Evolutionary conservation across 1,284 basidiomycete genomes (phyloP).

Genomic region (Rhodotorula sp.): DNA sequence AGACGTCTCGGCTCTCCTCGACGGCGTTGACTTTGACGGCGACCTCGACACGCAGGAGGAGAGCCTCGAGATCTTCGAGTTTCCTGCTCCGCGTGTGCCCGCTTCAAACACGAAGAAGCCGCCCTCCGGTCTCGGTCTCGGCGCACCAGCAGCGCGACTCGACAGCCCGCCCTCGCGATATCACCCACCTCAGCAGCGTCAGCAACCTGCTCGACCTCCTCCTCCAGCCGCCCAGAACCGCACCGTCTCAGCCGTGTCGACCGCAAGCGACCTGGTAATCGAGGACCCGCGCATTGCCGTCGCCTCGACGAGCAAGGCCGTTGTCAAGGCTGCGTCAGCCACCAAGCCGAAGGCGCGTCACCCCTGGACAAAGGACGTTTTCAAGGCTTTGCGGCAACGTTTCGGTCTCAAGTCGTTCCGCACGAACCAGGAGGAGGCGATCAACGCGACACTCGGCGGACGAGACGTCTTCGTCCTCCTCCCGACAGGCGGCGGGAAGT

Average conservation of each 20-base stretch:
- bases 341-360: constrained; percentile 28
- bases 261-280: constrained; percentile 14
- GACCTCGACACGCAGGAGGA: background rate
- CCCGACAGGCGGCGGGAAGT: constrained; percentile 96
- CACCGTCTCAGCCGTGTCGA: constrained; percentile 10
- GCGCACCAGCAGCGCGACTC: background rate
- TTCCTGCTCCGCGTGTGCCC: background rate
- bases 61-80: constrained; percentile 4
- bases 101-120: background rate
- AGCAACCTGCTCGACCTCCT: too few species aligned
- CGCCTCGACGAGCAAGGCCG: background rate
- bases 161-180: background rate
- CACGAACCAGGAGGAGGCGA: constrained; percentile 80
- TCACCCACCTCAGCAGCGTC: background rate
- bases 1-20: background rate
- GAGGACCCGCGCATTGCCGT: background rate
- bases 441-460: constrained; percentile 73
- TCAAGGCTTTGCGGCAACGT: constrained; percentile 60
- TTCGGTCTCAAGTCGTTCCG: constrained; percentile 75
- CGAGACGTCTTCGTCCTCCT: constrained; percentile 91
- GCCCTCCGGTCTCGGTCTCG: background rate
- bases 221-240: background rate
- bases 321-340: background rate
- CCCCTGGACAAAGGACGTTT: constrained; percentile 60
- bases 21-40: constrained; percentile 12